Evolutionary conservation across 768 basidiomycete genomes (phyloP), one percentile per base, ranked within the genome.

Genomic region (Tulasnella sp.): DNA sequence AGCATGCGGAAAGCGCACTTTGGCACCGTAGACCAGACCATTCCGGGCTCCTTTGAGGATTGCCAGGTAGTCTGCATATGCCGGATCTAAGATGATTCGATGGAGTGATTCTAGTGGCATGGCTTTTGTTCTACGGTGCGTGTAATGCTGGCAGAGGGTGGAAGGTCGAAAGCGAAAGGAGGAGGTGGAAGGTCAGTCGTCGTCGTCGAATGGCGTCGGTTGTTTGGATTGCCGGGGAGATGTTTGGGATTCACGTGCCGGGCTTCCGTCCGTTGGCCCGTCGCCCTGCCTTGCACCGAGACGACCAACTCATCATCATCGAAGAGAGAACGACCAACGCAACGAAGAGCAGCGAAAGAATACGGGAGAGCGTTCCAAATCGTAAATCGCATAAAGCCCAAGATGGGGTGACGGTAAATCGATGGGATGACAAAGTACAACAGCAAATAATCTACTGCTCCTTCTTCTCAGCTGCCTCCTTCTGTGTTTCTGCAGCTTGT

Each of bases 1-100:
- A 1, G 97, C 97, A 89, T 99, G 97, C 52, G 97, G 97, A 83
- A 97, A 97, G 62, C 96, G 88, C 81, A 97, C 93, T 86, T 96
- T 95, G 82, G 92, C 93, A 48, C 83, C 84, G 71, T 83, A 84
- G 9, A 84, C 83, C 52, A 83, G 78, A 1, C 95, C 95, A 84
- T 96, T 96, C 58, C 95, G 90, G 42, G 95, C 94, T 68, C 98
- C 97, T 85, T 99, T 99, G 84, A 99, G 86, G 83, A 99, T 93
- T 36, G 95, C 93, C 71, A 99, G 90, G 83, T 93, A 91, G 84
- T 98, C 96, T 84, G 97, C 97, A 82, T 92, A 93, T 42, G 89
- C 89, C 18, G 96, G 96, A 48, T 80, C 80, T 12, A 79, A n/a
- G 38, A 74, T 74, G 18, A 79, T 48, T 42, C 56, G 62, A 39